Conservation (phyloP, 495 filamentous ascomycete genomes). For the Penicillium dipodomyicola region DNA sequence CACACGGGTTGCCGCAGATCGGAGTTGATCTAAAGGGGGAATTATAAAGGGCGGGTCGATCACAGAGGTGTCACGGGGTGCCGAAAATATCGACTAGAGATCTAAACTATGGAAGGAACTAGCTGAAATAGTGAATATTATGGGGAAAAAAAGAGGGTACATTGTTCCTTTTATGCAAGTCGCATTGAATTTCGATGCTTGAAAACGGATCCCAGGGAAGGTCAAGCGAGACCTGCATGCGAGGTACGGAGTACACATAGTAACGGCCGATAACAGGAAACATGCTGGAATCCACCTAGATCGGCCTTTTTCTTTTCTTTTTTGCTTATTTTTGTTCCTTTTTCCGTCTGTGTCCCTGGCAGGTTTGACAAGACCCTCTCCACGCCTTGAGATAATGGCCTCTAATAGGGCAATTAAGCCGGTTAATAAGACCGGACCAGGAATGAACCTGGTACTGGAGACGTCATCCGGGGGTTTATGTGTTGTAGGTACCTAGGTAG, state of each 20-base stretch:
- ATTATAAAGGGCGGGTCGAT: background rate
- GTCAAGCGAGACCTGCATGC: conserved; percentile 11
- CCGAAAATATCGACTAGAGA: conserved; percentile 9
- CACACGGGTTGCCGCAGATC: conserved; percentile 15
- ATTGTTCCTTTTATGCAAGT: background rate
- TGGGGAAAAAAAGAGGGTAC: background rate
- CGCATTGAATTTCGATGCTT: background rate
- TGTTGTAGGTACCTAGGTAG: no score
- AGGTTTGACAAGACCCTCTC: conserved; percentile 14
- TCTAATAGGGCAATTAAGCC: background rate
- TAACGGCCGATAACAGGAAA: conserved; percentile 3
- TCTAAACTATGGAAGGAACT: background rate
- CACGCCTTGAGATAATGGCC: conserved; percentile 1
- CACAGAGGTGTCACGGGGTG: conserved; percentile 8
- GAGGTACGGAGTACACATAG: background rate
- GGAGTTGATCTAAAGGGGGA: conserved; percentile 2
- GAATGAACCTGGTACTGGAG: conserved; percentile 4
- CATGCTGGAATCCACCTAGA: conserved; percentile 17
- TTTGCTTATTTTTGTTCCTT: conserved; percentile 11
- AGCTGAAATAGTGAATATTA: conserved; percentile 1
- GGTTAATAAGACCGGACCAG: conserved; percentile 6
- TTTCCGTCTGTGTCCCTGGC: conserved; percentile 27
- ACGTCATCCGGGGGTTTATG: conserved; percentile 6
- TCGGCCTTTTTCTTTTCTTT: conserved; percentile 7
- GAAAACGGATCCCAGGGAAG: background rate